Conservation (phyloP, 2,329 filamentous ascomycete genomes). For the Colletotrichum incanum region DNA sequence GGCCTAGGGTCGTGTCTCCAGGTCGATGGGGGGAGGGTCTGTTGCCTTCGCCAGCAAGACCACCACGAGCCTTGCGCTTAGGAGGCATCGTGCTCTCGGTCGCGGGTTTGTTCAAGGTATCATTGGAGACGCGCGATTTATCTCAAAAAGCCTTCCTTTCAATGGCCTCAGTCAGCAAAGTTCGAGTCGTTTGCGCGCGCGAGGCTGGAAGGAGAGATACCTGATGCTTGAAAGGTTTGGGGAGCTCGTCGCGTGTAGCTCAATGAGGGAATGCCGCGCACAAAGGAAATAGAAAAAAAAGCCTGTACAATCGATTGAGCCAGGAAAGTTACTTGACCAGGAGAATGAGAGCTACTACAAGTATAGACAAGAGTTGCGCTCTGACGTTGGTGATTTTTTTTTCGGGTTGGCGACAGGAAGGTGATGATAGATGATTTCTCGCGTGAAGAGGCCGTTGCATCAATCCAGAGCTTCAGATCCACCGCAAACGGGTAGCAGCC, state of each 20-base stretch:
- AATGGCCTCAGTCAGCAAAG: slow-evolving; percentile 12
- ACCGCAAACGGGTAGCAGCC: slow-evolving; percentile 41
- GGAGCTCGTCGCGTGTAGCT: slow-evolving; percentile 42
- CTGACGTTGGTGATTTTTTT: slow-evolving; percentile 13
- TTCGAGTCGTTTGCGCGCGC: background rate
- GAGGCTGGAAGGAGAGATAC: slow-evolving; percentile 13
- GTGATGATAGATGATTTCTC: slow-evolving; percentile 37
- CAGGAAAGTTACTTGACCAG: background rate
- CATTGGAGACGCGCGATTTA: slow-evolving; percentile 31
- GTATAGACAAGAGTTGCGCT: background rate
- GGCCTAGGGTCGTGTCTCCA: slow-evolving; percentile 68
- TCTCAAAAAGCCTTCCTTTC: slow-evolving; percentile 2
- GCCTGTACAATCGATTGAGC: slow-evolving; percentile 15
- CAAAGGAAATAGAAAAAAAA: slow-evolving; percentile 21
- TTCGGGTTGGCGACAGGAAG: slow-evolving; percentile 9
- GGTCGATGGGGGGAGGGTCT: slow-evolving; percentile 76
- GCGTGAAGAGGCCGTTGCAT: slow-evolving; percentile 39
- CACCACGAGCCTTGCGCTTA: slow-evolving; percentile 73
- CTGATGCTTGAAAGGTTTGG: slow-evolving; percentile 11
- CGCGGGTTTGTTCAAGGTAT: slow-evolving; percentile 44
- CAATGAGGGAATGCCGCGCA: slow-evolving; percentile 24
- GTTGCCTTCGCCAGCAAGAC: slow-evolving; percentile 63
- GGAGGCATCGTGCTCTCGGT: slow-evolving; percentile 64
- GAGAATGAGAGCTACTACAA: background rate
- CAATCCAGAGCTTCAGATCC: slow-evolving; percentile 38